Base-by-base conservation (phyloP, 345 rosid species). In the Citrus sp. region DNA sequence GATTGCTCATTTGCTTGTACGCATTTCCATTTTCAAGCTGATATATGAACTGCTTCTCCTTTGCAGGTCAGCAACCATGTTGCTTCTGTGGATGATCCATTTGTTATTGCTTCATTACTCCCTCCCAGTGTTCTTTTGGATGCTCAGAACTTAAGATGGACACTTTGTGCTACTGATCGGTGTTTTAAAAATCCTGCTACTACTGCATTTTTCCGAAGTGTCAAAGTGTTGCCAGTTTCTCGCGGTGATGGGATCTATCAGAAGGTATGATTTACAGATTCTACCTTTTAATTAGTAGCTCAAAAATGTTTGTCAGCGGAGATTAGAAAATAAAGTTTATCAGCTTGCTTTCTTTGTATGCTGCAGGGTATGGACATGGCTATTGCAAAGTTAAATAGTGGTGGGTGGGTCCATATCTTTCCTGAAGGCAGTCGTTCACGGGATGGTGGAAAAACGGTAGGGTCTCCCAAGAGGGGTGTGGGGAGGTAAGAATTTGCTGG, bases 331-430 rank as follows among this genome's bases (percentile, higher is more conserved):
- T 13, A 46, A 46, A 12, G 4, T 5, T 68, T 13, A 4, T 72
- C 37, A 25, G 56, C 74, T 75, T 73, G 59, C 72, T 82, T 78
- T 42, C 59, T n/a, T 51, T 25, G 35, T 37, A 63, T 77, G 70
- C 49, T 59, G 13, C 82, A 96, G 99, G 98, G 99, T 22, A 94
- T 96, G 99, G 98, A 96, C 80, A 91, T 92, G 85, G 99, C 99
- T 35, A 87, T 96, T 76, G 85, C 98, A 12, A 92, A 96, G 83
- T 65, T 96, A 81, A 96, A 96, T 61, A 84, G 68, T 78, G 99
- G 99, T 64, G 97, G 97, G 3, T 96, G 98, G 99, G 98, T 96
- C 83, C 98, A 96, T 83, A 96, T 96, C 70, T 96, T 96, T 79
- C 99, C 99, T 12, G 99, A 96, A 86, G 99, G 98, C 8, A 90